Base-by-base conservation (phyloP, 2,329 filamentous ascomycete genomes). In the Colletotrichum aenigma region DNA sequence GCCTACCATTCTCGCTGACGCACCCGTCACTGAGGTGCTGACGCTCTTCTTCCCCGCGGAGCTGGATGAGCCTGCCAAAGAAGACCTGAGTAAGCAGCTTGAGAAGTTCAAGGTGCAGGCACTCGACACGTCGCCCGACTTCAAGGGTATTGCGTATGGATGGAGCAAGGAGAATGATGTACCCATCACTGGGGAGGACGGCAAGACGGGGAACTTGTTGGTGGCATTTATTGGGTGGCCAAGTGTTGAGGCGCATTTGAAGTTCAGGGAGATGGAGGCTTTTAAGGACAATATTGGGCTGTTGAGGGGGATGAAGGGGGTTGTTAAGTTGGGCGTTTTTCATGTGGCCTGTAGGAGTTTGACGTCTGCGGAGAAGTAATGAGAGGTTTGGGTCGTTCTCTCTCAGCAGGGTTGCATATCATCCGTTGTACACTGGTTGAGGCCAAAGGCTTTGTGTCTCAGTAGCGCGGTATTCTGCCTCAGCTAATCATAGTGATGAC, bases 191-290 rank as follows among this genome's bases (percentile, higher is more conserved):
- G 79, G 82, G 43, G 78, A 83, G 15, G 75, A 83, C 72, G 71
- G 78, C 16, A 79, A 80, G 48, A 78, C 78, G 2, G 81, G 81
- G 0, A 80, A 74, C 7, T 66, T 83, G 70, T 70, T 82, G 2
- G 66, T 76, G 1, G 79, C 77, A 0, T 78, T 85, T 4, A 80
- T 87, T 15, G 84, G 84, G 1, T 87, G 85, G 85, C 78, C 82
- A 0, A 85, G 83, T 38, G 85, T 65, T 2, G 83, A 86, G 48
- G 82, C 82, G 32, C 86, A 87, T 62, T 73, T 79, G 72, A 79
- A 79, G 66, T 87, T 83, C 74, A 78, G 83, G 3, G 82, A 85
- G 36, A 84, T 81, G 7, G 73, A 82, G 10, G 75, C 77, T 0
- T 86, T 86, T 52, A 84, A 84, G 76, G 79, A 84, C 9, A 80